phyloP scores from a whole-genome alignment of 2,329 filamentous ascomycete genomes.

The Ophiostoma montium region DNA sequence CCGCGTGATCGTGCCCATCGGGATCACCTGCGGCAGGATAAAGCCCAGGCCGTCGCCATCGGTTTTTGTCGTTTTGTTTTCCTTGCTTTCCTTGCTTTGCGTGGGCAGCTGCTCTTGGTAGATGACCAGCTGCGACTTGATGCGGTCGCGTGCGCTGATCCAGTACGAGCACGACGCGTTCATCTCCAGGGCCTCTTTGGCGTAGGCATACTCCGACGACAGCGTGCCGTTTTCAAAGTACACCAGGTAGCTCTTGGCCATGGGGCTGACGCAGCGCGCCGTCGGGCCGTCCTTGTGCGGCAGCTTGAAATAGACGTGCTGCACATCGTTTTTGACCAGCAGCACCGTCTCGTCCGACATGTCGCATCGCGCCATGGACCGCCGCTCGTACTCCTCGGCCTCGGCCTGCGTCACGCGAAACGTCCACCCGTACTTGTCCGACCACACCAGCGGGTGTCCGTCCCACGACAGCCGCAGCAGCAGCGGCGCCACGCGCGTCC shows the following conservation, averaged over 20 bases:
- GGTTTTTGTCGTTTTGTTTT: slow-evolving; percentile 2
- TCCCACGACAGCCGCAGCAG: slow-evolving; percentile 80
- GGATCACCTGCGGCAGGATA: slow-evolving; percentile 89
- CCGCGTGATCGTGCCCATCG: slow-evolving; percentile 94
- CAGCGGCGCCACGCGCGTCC: slow-evolving; percentile 76
- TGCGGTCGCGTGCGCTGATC: slow-evolving; percentile 89
- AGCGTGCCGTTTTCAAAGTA: slow-evolving; percentile 87
- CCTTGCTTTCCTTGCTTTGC: background rate
- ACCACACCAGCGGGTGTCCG: slow-evolving; percentile 81
- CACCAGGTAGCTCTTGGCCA: slow-evolving; percentile 78
- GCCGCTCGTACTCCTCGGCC: slow-evolving; percentile 46
- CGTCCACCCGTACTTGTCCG: slow-evolving; percentile 83
- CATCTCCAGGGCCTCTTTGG: slow-evolving; percentile 94
- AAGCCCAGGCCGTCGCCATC: slow-evolving; percentile 42
- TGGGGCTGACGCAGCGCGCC: slow-evolving; percentile 69
- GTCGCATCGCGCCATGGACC: slow-evolving; percentile 60
- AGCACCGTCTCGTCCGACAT: slow-evolving; percentile 61
- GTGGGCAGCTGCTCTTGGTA: slow-evolving; percentile 33
- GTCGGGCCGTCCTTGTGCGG: slow-evolving; percentile 90
- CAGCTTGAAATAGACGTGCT: slow-evolving; percentile 71
- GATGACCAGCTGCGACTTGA: slow-evolving; percentile 89
- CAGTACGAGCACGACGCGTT: slow-evolving; percentile 98
- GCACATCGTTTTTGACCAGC: slow-evolving; percentile 49
- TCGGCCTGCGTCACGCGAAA: slow-evolving; percentile 60
- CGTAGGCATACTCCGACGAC: slow-evolving; percentile 76